Evolutionary conservation across 1,284 basidiomycete species (phyloP).

Genomic region (Cryptococcus sp.): DNA sequence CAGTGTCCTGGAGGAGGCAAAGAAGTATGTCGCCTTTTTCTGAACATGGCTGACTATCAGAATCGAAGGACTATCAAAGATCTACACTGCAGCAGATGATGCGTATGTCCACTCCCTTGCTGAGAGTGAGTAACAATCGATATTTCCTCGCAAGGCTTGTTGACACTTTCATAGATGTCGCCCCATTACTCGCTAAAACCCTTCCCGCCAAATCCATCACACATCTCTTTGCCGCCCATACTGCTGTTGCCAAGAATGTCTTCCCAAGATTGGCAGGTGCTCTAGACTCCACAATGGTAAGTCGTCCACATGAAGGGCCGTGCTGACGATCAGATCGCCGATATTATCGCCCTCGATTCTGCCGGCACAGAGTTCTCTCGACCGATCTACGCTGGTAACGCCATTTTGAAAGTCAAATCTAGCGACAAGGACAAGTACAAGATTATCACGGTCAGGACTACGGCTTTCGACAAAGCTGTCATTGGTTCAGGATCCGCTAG

Average conservation of each 20-base stretch:
- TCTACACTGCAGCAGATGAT: slow-evolving; percentile 49
- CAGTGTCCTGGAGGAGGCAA: slow-evolving; percentile 65
- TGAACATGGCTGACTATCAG: slow-evolving; percentile 9
- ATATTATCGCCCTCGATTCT: slow-evolving; percentile 80
- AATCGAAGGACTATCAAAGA: slow-evolving; percentile 48
- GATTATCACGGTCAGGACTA: slow-evolving; percentile 93
- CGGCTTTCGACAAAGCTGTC: slow-evolving; percentile 77
- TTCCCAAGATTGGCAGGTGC: slow-evolving; percentile 84
- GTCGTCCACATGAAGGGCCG: slow-evolving; percentile 4
- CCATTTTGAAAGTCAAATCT: slow-evolving; percentile 86
- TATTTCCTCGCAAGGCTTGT: neutral
- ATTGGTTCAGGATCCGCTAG: slow-evolving; percentile 53
- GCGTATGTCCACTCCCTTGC: slow-evolving; percentile 47
- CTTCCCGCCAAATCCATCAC: slow-evolving; percentile 57
- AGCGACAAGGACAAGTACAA: slow-evolving; percentile 65
- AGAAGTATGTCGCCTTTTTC: slow-evolving; percentile 56
- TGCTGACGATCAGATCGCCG: slow-evolving; percentile 58
- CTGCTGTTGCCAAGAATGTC: slow-evolving; percentile 66
- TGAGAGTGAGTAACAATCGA: slow-evolving; percentile 42
- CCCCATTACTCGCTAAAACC: slow-evolving; percentile 53
- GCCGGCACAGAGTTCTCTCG: slow-evolving; percentile 75
- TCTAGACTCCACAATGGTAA: slow-evolving; percentile 65
- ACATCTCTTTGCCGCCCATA: slow-evolving; percentile 81
- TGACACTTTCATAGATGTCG: slow-evolving; percentile 44
- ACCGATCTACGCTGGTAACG: slow-evolving; percentile 98